These are phyloP conservation scores for Phaeotremella skinneri DNA, from an alignment of 768 basidiomycete species.

Conservation along the genomic window DNA sequence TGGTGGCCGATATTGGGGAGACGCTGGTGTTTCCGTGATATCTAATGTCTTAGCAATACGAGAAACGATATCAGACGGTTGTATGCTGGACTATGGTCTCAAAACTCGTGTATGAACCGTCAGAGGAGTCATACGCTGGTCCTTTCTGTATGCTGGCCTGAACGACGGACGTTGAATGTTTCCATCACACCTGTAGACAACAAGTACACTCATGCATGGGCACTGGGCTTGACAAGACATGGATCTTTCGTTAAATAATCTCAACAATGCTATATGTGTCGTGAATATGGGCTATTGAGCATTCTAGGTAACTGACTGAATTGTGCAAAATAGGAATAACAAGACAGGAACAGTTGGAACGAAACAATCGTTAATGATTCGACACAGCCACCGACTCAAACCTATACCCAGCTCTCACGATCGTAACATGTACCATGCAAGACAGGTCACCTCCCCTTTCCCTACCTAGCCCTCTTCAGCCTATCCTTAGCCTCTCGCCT, in stretches of 20 bases:
- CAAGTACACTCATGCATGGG: no score
- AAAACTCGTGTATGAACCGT: not conserved
- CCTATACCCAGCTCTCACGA: not conserved
- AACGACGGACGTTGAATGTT: not conserved
- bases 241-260: no score
- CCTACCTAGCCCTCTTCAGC: constrained; percentile 27
- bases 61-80: not conserved
- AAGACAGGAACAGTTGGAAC: no score
- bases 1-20: constrained; percentile 39
- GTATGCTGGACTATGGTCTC: not conserved
- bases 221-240: no score
- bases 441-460: not conserved
- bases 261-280: no score
- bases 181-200: no score
- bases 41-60: not conserved
- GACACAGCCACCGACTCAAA: not conserved
- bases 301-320: no score
- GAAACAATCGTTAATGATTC: no score
- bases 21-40: constrained; percentile 27
- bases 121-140: not conserved
- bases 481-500: constrained; percentile 30
- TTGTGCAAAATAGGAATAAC: no score
- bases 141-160: not conserved
- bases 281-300: no score
- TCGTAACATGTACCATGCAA: not conserved